Evolutionary conservation across 805 yeast genomes (phyloP), one percentile per base, ranked within the genome.

Genomic region (Pichia sporocuriosa): DNA sequence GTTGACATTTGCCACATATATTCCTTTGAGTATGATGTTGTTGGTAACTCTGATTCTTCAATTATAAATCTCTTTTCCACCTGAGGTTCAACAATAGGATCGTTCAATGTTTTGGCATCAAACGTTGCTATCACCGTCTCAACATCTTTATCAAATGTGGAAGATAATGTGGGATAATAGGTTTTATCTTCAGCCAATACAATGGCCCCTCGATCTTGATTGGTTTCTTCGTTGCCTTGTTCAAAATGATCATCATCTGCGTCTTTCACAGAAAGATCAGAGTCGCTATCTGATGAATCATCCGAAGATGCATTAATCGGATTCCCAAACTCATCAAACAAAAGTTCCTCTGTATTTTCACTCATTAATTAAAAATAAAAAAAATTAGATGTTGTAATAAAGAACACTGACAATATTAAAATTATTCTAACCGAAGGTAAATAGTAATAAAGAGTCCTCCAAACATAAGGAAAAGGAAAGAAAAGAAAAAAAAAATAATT

Each of bases 281-380:
- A 49, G 7, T 26, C 58, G 38, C 69, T 79, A 8, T 43, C 53
- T 3, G 49, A 38, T 1, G 77, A 70, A 49, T 64, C 74, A 8
- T 55, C 58, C 3, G 31, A 35, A 6, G 70, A 63, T 33, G 67
- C 79, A 12, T 80, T 82, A 17, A 83, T 68, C 28, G 71, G 68
- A 55, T 82, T 82, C 34, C 90, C 90, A 58, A 82, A 82, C 72
- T 87, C 96, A 61, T 87, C 96, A 61, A 81, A 86, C 22, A 78
- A 56, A 19, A 78, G 82, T 52, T 76, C 84, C 77, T 74, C 76
- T 28, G 23, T 39, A 22, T 32, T 39, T 6, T 17, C 16, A 20
- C 37, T 26, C 44, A 41, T 41, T 15, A n/a, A n/a, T n/a, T n/a
- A n/a, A n/a, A n/a, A n/a, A n/a, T n/a, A n/a, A n/a, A n/a, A n/a